These are phyloP conservation scores for Sclerotinia borealis DNA, from an alignment of 2,329 filamentous ascomycete species.

Conservation along the genomic window DNA sequence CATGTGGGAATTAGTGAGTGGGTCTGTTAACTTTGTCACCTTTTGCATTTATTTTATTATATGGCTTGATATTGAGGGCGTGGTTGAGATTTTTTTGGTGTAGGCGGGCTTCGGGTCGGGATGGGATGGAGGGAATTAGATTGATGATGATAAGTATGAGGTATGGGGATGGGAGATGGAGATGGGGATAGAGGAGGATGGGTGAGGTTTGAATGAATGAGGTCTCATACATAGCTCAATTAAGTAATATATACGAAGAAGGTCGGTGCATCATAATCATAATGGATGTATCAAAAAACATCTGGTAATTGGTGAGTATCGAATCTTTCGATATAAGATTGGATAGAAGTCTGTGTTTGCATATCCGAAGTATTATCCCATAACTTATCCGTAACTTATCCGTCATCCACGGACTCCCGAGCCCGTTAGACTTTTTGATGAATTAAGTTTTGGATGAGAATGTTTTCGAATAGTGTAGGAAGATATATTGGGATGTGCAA, in stretches of 20 bases:
- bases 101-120: too few species aligned
- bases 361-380: not conserved
- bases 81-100: not conserved
- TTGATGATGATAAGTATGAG: not conserved
- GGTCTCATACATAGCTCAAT: not conserved
- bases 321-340: not conserved
- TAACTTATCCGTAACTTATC: not conserved
- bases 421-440: not conserved
- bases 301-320: not conserved
- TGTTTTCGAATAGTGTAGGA: not conserved
- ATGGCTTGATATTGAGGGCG: not conserved
- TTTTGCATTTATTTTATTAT: not conserved
- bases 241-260: not conserved
- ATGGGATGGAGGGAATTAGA: not conserved
- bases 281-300: not conserved
- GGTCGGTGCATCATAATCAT: not conserved
- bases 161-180: not conserved
- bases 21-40: not conserved
- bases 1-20: not conserved
- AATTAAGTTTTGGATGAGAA: not conserved
- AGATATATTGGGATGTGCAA: not conserved
- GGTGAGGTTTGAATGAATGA: not conserved
- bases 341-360: not conserved
- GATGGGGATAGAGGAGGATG: not conserved
- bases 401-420: not conserved